Evolutionary conservation across 495 filamentous ascomycete species (phyloP).

Genomic region (Ramalina intermedia): DNA sequence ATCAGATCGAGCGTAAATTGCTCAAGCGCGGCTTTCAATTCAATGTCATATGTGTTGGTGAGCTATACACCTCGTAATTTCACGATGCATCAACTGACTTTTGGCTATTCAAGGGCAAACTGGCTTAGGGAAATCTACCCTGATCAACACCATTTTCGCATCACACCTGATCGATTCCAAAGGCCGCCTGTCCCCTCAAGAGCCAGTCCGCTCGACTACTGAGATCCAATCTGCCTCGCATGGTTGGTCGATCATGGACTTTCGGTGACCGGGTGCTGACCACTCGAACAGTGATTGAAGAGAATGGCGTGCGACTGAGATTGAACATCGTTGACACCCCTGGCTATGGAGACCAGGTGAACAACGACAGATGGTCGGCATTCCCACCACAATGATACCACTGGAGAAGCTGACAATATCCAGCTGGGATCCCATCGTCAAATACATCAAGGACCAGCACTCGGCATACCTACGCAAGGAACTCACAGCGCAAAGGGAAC

Average conservation of each 20-base stretch:
- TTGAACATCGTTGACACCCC: slow-evolving; percentile 72
- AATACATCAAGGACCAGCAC: slow-evolving; percentile 99
- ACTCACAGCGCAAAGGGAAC: slow-evolving; percentile 97
- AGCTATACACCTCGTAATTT: slow-evolving; percentile 23
- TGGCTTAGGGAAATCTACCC: slow-evolving; percentile 92
- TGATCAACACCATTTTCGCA: slow-evolving; percentile 99
- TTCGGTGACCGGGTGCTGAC: slow-evolving; percentile 7
- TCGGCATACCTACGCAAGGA: slow-evolving; percentile 99
- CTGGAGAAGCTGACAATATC: slow-evolving; percentile 1
- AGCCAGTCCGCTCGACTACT: slow-evolving; percentile 86
- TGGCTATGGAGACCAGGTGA: slow-evolving; percentile 68
- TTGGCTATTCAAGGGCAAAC: slow-evolving; percentile 61
- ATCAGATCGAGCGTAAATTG: slow-evolving; percentile 97
- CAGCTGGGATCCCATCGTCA: slow-evolving; percentile 89
- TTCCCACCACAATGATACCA: not conserved
- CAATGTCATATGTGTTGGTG: slow-evolving; percentile 99
- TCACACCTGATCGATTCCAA: slow-evolving; percentile 99
- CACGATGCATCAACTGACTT: not conserved
- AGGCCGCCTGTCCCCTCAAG: slow-evolving; percentile 79
- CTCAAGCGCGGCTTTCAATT: slow-evolving; percentile 99
- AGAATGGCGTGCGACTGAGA: slow-evolving; percentile 72
- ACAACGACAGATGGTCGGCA: slow-evolving; percentile 61
- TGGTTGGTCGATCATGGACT: slow-evolving; percentile 32
- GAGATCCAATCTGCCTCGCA: slow-evolving; percentile 96
- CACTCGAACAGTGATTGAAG: slow-evolving; percentile 65